phyloP scores from a whole-genome alignment of 1,284 basidiomycete species.

The Filobasidium uniguttulatum region DNA sequence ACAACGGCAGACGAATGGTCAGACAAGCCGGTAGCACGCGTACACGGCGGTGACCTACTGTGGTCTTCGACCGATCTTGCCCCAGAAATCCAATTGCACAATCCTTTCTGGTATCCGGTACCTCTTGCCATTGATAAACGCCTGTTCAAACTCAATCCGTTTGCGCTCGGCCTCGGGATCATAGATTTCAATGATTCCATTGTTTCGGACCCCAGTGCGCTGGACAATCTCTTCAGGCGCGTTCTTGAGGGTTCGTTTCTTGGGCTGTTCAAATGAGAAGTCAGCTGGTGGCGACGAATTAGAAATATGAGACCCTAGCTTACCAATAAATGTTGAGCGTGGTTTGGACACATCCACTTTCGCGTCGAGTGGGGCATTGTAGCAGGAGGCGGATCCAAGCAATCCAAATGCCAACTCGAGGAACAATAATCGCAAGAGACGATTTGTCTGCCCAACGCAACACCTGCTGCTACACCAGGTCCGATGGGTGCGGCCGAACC shows the following conservation, averaged over 20 bases:
- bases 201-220: slow-evolving; percentile 60
- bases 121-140: slow-evolving; percentile 48
- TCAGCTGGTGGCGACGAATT: slow-evolving; percentile 6
- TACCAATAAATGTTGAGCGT: slow-evolving; percentile 59
- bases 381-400: slow-evolving; percentile 76
- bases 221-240: slow-evolving; percentile 56
- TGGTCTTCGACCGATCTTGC: slow-evolving; percentile 46
- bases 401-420: slow-evolving; percentile 94
- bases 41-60: no score
- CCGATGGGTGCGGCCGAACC: slow-evolving; percentile 53
- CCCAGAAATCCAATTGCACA: slow-evolving; percentile 91
- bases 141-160: slow-evolving; percentile 36
- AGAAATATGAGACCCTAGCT: not conserved
- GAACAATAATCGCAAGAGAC: slow-evolving; percentile 91
- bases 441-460: slow-evolving; percentile 42
- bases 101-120: slow-evolving; percentile 89
- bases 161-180: slow-evolving; percentile 46
- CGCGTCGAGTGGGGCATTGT: slow-evolving; percentile 70
- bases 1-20: not conserved
- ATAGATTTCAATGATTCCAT: slow-evolving; percentile 80
- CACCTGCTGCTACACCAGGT: slow-evolving; percentile 5
- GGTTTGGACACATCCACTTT: slow-evolving; percentile 99
- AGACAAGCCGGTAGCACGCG: not conserved
- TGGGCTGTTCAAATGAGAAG: slow-evolving; percentile 45
- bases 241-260: slow-evolving; percentile 59